phyloP scores from a whole-genome alignment of 169 alveolate genomes.

The Amoebophrya sp. region DNA sequence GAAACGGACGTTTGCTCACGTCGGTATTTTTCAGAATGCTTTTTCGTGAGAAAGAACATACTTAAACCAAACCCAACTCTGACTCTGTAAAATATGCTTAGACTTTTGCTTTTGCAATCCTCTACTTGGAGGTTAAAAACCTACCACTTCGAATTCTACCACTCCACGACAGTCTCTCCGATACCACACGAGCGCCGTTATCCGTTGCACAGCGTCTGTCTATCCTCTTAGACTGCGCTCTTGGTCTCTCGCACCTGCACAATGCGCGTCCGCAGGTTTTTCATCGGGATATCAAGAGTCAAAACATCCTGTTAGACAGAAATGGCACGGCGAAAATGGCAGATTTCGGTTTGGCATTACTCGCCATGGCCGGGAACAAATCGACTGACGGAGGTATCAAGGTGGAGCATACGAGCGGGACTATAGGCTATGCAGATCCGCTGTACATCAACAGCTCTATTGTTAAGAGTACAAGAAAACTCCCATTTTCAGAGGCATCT shows the following conservation, averaged over 20 bases:
- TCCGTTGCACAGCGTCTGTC: background rate
- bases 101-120: no score
- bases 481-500: no score
- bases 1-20: no score
- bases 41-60: no score
- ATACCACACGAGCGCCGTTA: no score
- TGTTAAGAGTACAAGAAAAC: no score
- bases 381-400: background rate
- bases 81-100: no score
- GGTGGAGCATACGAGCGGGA: background rate
- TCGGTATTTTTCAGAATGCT: no score
- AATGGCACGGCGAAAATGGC: slow-evolving; percentile 41
- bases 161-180: no score
- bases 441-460: slow-evolving; percentile 17
- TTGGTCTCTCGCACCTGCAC: background rate
- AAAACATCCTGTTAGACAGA: slow-evolving; percentile 35
- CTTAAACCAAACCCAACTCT: no score
- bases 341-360: slow-evolving; percentile 35
- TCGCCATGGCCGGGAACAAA: background rate
- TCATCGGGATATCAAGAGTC: slow-evolving; percentile 37
- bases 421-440: slow-evolving; percentile 31
- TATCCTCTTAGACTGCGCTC: background rate
- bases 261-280: slow-evolving; percentile 28
- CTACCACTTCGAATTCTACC: no score
- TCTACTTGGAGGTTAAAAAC: no score